Evolutionary conservation across 2,329 filamentous ascomycete genomes (phyloP).

Genomic region (Phialocephala sp.): DNA sequence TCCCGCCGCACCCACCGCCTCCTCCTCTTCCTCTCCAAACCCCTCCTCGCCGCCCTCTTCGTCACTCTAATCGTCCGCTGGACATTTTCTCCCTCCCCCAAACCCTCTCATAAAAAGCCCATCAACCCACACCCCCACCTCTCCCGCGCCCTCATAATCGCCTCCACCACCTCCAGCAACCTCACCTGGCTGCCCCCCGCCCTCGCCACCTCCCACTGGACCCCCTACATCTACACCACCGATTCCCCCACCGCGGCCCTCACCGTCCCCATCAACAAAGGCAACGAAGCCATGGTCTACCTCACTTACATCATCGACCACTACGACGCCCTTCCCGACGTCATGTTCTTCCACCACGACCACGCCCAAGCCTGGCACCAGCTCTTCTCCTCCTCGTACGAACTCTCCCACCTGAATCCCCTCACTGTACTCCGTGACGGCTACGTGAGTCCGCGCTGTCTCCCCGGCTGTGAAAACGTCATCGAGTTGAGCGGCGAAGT

Average conservation of each 20-base stretch:
- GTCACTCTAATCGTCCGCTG: constrained; percentile 16
- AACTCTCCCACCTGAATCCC: constrained; percentile 44
- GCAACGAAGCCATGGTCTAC: constrained; percentile 59
- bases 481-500: neutral
- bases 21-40: constrained; percentile 16
- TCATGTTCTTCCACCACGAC: constrained; percentile 66
- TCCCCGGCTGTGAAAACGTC: neutral
- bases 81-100: neutral
- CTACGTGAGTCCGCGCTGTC: neutral
- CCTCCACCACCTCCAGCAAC: constrained; percentile 49
- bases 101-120: constrained; percentile 1
- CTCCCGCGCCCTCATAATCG: constrained; percentile 51
- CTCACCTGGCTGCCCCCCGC: constrained; percentile 42
- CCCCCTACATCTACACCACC: constrained; percentile 37
- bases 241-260: constrained; percentile 46
- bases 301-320: constrained; percentile 59
- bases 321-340: constrained; percentile 63
- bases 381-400: constrained; percentile 44
- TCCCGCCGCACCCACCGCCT: constrained; percentile 19
- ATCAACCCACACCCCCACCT: constrained; percentile 20
- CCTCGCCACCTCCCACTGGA: constrained; percentile 18
- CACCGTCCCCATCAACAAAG: constrained; percentile 57
- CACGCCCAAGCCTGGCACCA: constrained; percentile 53
- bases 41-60: constrained; percentile 17
- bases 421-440: constrained; percentile 17